Base-by-base conservation (phyloP, 331 rosid species). In the Rhamnella rubrinervis region DNA sequence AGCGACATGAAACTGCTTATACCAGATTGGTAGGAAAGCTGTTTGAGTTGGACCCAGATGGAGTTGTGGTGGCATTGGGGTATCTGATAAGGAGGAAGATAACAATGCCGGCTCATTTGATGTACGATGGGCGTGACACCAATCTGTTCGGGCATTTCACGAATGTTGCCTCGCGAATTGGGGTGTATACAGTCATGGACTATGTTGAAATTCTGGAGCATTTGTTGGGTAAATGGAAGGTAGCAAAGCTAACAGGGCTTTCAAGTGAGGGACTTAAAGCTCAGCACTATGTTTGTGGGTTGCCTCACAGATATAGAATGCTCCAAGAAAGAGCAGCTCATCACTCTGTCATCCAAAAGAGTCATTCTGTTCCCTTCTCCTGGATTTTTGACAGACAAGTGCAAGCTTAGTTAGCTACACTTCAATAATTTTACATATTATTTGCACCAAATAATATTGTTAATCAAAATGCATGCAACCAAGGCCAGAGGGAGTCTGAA, bases 381-480 rank as follows among this genome's bases (percentile, higher is more conserved):
- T 69, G 73, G 73, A 69, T 69, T 25, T 69, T 57, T 20, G 73
- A 61, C 23, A 41, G 56, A 46, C 23, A 21, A 19, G 57, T n/a
- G 8, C 39, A 51, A 19, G 13, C 49, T 44, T 23, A 7, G 10
- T 10, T 10, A 10, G 5, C 23, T 23, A 26, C 31, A 31, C 35
- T 31, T 31, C 23, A 23, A 23, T 26, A 26, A 26, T 26, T 26
- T 26, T 26, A 26, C 4, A 26, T 1, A 26, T 26, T 2, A 26
- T 26, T 26, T 2, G 23, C 23, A 23, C 23, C 31, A 26, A 26
- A 26, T 3, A 26, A 1, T 26, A 26, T 26, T 26, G 31, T 26
- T 26, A 2, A 26, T 26, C 35, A 31, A 31, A 31, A 31, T 31
- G 35, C 35, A 4, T 3, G 5, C 35, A 31, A 3, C 35, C 3